Base-by-base conservation (phyloP, 2,329 filamentous ascomycete genomes). In the Macroventuria anomochaeta region DNA sequence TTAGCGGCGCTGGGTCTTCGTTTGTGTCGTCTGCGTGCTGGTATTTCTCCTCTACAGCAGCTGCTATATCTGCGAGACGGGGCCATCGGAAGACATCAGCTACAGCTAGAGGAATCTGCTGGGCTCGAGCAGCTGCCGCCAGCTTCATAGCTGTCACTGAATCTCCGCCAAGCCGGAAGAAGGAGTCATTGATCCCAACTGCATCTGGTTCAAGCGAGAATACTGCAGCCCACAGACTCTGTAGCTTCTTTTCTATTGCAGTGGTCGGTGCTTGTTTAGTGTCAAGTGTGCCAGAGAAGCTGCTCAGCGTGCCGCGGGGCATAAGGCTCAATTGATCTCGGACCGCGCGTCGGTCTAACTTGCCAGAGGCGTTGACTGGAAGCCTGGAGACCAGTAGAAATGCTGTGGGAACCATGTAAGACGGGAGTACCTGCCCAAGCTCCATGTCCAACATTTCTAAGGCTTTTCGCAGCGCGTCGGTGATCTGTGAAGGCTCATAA, bases 91-190 rank as follows among this genome's bases (percentile, higher is more conserved):
- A 32, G 29, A 11, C 6, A 4, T 5, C 13, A 11, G 29, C 29
- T 11, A 32, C 13, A 7, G 29, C 13, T 11, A 32, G 12, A 5
- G 6, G 13, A 5, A 32, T 4, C 13, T 11, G 6, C 29, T 32
- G 15, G 7, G 12, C 6, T 7, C 29, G 29, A 32, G 6, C 6
- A 5, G 13, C 13, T 4, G 38, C 38, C 1, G 56, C 59, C 18
- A 55, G 37, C 41, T 40, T 58, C 49, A 57, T 62, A 5, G 44
- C 56, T 10, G 40, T 23, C 15, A 62, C 38, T 1, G 43, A 53
- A 31, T 61, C 58, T 13, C 58, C 56, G 7, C 58, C 58, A 2
- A 61, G 46, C 13, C 28, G 23, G 46, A 61, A 59, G 33, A 61
- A 61, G 28, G 46, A 53, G 23, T 59, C 56, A 11, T 61, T 43